These are phyloP conservation scores for Amylocystis lapponica DNA, from an alignment of 768 basidiomycete genomes.

Conservation along the genomic window DNA sequence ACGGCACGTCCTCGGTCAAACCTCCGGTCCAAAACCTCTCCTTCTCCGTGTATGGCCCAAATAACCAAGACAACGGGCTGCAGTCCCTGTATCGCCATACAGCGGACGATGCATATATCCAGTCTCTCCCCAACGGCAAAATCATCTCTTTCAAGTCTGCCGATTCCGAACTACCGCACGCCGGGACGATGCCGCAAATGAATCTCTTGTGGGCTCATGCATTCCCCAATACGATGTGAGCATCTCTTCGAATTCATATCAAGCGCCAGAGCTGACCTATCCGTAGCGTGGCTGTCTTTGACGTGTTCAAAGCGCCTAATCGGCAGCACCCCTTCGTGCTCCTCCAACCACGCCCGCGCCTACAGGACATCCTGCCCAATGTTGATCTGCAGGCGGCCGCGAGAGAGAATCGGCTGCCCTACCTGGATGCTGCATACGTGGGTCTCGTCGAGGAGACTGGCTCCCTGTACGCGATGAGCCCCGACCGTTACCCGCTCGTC, in stretches of 20 bases:
- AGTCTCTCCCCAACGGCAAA: constrained; percentile 73
- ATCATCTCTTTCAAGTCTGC: constrained; percentile 66
- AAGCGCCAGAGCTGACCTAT: not conserved
- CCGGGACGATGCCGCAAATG: constrained; percentile 35
- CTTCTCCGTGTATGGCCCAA: constrained; percentile 91
- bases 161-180: constrained; percentile 25
- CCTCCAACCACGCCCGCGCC: constrained; percentile 76
- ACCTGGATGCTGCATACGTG: constrained; percentile 69
- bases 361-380: constrained; percentile 64
- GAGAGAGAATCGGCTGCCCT: constrained; percentile 39
- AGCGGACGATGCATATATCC: constrained; percentile 76
- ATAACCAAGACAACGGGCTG: constrained; percentile 71
- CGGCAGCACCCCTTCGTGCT: constrained; percentile 70
- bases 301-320: constrained; percentile 49
- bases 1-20: constrained; percentile 27
- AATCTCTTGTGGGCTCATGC: constrained; percentile 58
- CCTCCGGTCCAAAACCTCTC: constrained; percentile 72
- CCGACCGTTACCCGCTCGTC: constrained; percentile 75
- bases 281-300: constrained; percentile 75
- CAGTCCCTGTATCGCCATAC: constrained; percentile 74
- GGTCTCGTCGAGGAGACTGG: constrained; percentile 68
- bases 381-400: constrained; percentile 27
- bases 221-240: constrained; percentile 68
- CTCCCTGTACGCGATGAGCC: constrained; percentile 83
- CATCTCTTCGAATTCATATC: not conserved